Conservation (phyloP, 2,329 filamentous ascomycete genomes). For the Myriosclerotinia scirpicola region DNA sequence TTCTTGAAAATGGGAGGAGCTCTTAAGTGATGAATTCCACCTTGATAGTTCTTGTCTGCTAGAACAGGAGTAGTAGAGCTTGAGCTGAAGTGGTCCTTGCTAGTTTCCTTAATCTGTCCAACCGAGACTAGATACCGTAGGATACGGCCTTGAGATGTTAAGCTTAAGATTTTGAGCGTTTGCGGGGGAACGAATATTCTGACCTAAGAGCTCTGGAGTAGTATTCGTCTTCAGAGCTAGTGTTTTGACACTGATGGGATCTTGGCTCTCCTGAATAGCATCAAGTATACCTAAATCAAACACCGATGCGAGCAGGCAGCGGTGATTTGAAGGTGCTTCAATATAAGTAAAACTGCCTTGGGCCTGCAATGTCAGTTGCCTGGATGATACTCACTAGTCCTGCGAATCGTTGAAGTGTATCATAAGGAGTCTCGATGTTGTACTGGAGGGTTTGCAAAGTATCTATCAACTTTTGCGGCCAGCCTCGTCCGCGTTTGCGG, state of each 20-base stretch:
- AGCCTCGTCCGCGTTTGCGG: too few species aligned
- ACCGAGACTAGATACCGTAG: conserved; percentile 41
- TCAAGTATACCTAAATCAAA: conserved; percentile 32
- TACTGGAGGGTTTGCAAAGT: conserved; percentile 16
- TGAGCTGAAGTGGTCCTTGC: conserved; percentile 37
- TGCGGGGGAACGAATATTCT: too few species aligned
- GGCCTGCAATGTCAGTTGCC: not conserved
- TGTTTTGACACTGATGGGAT: conserved; percentile 26
- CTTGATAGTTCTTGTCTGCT: too few species aligned
- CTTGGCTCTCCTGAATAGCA: conserved; percentile 26
- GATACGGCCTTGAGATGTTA: conserved; percentile 31
- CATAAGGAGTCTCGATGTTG: conserved; percentile 22
- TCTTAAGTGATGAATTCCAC: not conserved
- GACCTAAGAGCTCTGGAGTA: conserved; percentile 35
- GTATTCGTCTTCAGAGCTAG: conserved; percentile 35
- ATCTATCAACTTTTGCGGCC: not conserved
- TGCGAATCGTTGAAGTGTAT: conserved; percentile 10
- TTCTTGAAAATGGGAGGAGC: not conserved
- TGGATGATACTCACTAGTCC: conserved; percentile 3
- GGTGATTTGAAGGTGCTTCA: conserved; percentile 5
- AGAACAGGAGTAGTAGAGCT: conserved; percentile 36
- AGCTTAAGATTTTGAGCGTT: too few species aligned
- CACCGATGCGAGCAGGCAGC: conserved; percentile 11
- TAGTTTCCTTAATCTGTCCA: conserved; percentile 38
- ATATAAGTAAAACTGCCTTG: not conserved